phyloP scores from a whole-genome alignment of 75 land plant genomes.

The Pinus taeda region DNA sequence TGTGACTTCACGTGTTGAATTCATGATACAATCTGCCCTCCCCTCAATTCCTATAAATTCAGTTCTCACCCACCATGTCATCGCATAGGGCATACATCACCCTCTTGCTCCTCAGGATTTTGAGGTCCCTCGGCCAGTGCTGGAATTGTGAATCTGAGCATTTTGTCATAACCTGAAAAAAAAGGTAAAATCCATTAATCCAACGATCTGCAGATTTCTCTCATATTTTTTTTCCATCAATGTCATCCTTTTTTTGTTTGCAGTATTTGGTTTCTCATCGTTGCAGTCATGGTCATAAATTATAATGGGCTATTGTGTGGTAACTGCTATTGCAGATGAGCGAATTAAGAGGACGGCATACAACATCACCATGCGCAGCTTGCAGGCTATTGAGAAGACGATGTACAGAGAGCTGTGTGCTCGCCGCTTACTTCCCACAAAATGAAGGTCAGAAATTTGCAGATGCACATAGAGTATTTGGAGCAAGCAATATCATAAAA shows the following conservation, averaged over 20 bases:
- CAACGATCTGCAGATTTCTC: too few relatives aligned
- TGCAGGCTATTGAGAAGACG: constrained; percentile 31
- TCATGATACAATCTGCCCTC: not conserved
- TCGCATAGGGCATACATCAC: not conserved
- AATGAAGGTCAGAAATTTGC: constrained; percentile 29
- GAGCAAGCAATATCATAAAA: constrained; percentile 39
- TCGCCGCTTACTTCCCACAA: constrained; percentile 40
- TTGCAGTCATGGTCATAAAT: too few relatives aligned
- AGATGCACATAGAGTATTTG: constrained; percentile 32
- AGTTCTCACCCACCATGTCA: not conserved
- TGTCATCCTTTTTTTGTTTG: too few relatives aligned
- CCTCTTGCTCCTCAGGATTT: not conserved
- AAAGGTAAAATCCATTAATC: too few relatives aligned
- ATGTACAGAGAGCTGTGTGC: constrained; percentile 11
- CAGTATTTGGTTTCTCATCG: not conserved
- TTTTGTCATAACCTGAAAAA: too few relatives aligned
- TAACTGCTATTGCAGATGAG: not conserved
- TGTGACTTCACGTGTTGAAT: not conserved
- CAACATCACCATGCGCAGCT: constrained; percentile 27
- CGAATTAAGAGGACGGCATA: not conserved
- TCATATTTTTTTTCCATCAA: too few relatives aligned
- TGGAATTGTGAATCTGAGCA: not conserved
- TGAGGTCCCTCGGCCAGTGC: not conserved
- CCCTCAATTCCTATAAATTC: not conserved
- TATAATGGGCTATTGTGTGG: too few relatives aligned